Percentiles rank a stretch among this genome's conserved stretches.
phyloP scores from a whole-genome alignment of 2,329 filamentous ascomycete species.

The Hypoxylon sp. region DNA sequence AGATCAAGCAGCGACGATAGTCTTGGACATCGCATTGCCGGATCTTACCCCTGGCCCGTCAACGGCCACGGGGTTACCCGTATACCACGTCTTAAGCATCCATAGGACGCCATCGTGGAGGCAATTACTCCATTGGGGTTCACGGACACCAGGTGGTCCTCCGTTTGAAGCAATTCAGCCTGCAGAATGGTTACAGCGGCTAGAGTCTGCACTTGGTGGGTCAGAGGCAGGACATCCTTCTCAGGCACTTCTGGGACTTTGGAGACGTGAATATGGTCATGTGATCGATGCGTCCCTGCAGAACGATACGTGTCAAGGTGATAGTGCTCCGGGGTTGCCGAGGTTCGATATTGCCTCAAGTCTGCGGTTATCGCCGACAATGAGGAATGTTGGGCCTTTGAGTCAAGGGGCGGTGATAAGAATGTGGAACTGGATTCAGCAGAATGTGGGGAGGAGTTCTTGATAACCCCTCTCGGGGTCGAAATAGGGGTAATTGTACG shows the following conservation, averaged over 20 bases:
- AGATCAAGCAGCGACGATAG: conserved; percentile 60
- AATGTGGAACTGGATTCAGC: conserved; percentile 57
- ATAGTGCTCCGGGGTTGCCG: conserved; percentile 24
- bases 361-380: conserved; percentile 52
- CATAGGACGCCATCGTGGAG: conserved; percentile 61
- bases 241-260: conserved; percentile 63
- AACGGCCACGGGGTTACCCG: conserved; percentile 49
- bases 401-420: conserved; percentile 35
- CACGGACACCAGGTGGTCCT: conserved; percentile 16
- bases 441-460: conserved; percentile 23
- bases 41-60: conserved; percentile 27
- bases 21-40: conserved; percentile 57
- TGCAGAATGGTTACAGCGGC: conserved; percentile 59
- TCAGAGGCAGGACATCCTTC: conserved; percentile 57
- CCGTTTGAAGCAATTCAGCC: conserved; percentile 60
- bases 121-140: conserved; percentile 63
- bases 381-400: conserved; percentile 58
- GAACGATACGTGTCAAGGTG: not conserved
- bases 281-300: not conserved
- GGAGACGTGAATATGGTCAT: conserved; percentile 60
- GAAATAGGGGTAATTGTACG: not conserved
- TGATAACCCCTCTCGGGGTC: not conserved
- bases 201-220: conserved; percentile 52
- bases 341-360: conserved; percentile 57
- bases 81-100: conserved; percentile 67